These are phyloP conservation scores for Tricholoma sp. DNA, from an alignment of 768 basidiomycete genomes.

Conservation along the genomic window DNA sequence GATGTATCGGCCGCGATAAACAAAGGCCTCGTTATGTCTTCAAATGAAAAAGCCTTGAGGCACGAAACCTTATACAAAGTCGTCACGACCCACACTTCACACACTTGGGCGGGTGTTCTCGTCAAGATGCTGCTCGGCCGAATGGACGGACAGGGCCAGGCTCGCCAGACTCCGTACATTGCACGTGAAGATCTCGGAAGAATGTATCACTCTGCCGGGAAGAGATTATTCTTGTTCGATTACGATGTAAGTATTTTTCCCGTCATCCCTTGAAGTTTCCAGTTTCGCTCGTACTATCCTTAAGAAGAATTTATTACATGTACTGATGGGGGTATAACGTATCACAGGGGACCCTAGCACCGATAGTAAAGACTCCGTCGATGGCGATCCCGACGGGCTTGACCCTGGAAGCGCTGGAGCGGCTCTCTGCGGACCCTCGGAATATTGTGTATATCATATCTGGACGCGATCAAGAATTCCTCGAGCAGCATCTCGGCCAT, in stretches of 20 bases:
- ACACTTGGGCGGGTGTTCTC: constrained; percentile 89
- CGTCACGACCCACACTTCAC: constrained; percentile 90
- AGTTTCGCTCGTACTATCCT: neutral
- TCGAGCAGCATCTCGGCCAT: constrained; percentile 88
- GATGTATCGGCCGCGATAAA: constrained; percentile 91
- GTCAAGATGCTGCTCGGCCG: constrained; percentile 84
- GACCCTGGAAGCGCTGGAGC: constrained; percentile 69
- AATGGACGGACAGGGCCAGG: constrained; percentile 71
- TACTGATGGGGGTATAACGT: neutral
- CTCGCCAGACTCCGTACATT: constrained; percentile 81
- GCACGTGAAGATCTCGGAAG: constrained; percentile 54
- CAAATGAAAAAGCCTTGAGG: constrained; percentile 65
- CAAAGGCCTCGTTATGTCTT: constrained; percentile 76
- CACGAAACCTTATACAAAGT: constrained; percentile 77
- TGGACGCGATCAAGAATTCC: constrained; percentile 88
- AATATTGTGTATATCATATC: constrained; percentile 98
- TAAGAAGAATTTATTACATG: neutral
- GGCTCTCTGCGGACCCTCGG: constrained; percentile 70
- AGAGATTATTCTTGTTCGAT: constrained; percentile 90
- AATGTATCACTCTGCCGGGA: constrained; percentile 64
- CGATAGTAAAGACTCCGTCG: constrained; percentile 91
- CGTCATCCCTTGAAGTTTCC: too few species aligned
- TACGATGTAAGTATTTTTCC: constrained; percentile 71
- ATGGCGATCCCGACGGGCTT: constrained; percentile 76
- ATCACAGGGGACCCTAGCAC: constrained; percentile 87